These are phyloP conservation scores for Osmanthus fragrans DNA, from an alignment of 257 asterid species.

Conservation along the genomic window DNA sequence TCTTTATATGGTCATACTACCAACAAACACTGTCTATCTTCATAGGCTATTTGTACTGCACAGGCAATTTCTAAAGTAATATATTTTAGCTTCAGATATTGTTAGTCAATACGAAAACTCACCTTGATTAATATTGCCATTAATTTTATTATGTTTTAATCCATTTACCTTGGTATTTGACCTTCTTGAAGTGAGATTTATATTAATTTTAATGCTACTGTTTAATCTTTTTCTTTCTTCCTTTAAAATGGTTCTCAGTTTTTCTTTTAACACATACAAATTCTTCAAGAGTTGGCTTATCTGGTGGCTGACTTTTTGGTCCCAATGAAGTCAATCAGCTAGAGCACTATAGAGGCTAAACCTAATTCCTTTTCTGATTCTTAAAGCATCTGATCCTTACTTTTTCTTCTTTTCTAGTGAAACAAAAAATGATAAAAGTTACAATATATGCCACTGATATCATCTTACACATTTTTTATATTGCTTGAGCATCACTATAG, in stretches of 20 bases:
- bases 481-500: background rate
- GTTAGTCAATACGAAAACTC: background rate
- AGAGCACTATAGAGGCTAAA: background rate
- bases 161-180: background rate
- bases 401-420: background rate
- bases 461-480: background rate
- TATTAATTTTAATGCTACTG: background rate
- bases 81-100: constrained; percentile 7
- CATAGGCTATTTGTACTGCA: background rate
- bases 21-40: background rate
- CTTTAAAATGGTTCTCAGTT: background rate
- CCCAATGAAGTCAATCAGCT: background rate
- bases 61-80: background rate
- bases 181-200: background rate
- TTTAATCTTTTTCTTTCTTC: background rate
- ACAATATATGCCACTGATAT: background rate
- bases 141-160: background rate
- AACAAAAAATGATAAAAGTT: background rate
- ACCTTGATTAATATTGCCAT: background rate
- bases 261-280: background rate
- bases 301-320: background rate
- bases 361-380: background rate
- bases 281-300: background rate
- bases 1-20: background rate
- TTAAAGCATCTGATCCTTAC: background rate